Base-by-base conservation (phyloP, 1,284 basidiomycete genomes). In the Cutaneotrichosporon sp. region DNA sequence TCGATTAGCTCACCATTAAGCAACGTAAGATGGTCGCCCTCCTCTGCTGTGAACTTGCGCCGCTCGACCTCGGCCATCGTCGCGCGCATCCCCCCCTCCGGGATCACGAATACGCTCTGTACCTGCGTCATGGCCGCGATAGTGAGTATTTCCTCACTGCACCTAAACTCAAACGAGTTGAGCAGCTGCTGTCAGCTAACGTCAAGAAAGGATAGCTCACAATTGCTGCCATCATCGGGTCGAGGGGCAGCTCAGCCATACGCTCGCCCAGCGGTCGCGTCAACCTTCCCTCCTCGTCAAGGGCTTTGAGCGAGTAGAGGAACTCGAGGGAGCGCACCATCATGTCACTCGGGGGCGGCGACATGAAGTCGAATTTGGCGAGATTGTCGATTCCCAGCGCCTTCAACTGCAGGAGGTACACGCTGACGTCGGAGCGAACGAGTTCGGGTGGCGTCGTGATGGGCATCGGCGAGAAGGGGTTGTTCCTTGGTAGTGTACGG, bases 111-210 rank as follows among this genome's bases (percentile, higher is more conserved):
- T 3, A 86, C 84, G 67, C 94, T 90, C 86, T 92, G 55, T 10
- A 96, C 82, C 4, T 88, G 82, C 9, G 87, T 88, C 90, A 98
- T 97, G 0, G 94, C 91, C 1, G 92, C 87, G 54, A 99, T 96
- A 0, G 90, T 90, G 48, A 99, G 76, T 39, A 96, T 88, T 69
- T 98, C 94, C 66, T 93, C 86, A 3, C 90, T 88, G 64, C 94
- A 99, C 58, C 80, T 79, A 65, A 85, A 87, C 11, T 87, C 84
- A 61, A 85, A 83, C 4, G 91, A 93, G 54, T 80, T 83, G 63
- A 97, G 87, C 5, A 97, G 72, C 92, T 96, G 60, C 25, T 24
- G 32, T 42, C 31, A 59, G 42, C 59, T 42, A 33, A 16, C 16
- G 49, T 16, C 27, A 5, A n/a, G 19, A 17, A 43, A 39, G 31